Conservation (phyloP, 352 stramenopile genomes). For the Globisporangium nagaii region DNA sequence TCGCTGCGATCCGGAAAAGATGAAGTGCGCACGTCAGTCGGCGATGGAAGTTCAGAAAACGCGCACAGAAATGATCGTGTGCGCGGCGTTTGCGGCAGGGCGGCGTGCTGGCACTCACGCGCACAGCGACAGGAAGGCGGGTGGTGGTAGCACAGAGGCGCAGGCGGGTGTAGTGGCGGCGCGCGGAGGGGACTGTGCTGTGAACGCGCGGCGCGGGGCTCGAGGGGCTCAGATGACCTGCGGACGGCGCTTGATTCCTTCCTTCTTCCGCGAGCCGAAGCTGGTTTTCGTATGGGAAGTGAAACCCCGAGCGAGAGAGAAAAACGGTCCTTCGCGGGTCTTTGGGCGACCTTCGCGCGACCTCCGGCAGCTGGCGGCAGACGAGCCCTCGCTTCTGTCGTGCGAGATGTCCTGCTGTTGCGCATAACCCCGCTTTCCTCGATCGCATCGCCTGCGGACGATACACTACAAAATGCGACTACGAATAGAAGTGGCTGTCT, state of each 20-base stretch:
- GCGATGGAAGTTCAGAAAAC: constrained; percentile 2
- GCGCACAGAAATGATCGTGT: constrained; percentile 2
- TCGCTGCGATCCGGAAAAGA: not conserved
- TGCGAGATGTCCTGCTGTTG: not conserved
- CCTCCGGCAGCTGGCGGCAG: not conserved
- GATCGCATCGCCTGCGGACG: no score
- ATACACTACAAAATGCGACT: no score
- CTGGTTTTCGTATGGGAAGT: not conserved
- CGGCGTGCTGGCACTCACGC: no score
- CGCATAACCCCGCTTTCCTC: not conserved
- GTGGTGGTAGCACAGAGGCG: not conserved
- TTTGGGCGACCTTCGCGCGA: constrained; percentile 18
- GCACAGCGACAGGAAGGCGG: no score
- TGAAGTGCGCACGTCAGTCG: not conserved
- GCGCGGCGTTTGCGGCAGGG: not conserved
- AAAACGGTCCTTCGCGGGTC: constrained; percentile 10
- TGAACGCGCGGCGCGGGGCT: not conserved
- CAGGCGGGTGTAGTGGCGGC: not conserved
- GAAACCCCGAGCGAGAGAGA: not conserved
- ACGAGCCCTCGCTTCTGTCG: not conserved
- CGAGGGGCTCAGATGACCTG: no score
- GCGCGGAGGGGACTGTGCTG: not conserved
- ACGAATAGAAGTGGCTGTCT: no score
- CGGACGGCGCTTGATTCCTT: constrained; percentile 5
- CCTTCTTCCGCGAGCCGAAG: not conserved